Evolutionary conservation across 306 rosid genomes (phyloP).

Genomic region (Malus orientalis): DNA sequence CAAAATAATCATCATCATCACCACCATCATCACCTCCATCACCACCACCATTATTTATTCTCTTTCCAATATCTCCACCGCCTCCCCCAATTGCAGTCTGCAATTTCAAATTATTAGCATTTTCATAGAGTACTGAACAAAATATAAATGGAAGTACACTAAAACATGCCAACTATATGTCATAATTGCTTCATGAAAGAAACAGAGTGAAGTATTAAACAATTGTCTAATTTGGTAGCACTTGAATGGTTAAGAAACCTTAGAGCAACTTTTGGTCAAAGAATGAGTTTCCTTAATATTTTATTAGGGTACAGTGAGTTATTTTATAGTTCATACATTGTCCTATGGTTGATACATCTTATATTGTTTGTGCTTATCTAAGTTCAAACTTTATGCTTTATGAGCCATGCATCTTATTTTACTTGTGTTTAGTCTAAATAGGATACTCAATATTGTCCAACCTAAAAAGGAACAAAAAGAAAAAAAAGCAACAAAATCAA

Average conservation of each 20-base stretch:
- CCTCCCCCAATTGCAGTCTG: conserved; percentile 94
- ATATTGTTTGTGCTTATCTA: neutral
- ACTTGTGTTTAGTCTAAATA: neutral
- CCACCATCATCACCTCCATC: conserved; percentile 95
- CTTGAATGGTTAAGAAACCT: neutral
- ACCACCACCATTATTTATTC: conserved; percentile 81
- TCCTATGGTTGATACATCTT: neutral
- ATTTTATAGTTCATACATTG: neutral
- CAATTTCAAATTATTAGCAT: conserved; percentile 10
- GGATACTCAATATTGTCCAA: neutral
- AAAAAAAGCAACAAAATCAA: neutral
- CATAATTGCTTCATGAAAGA: neutral
- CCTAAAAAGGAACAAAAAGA: neutral
- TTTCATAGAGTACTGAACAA: neutral
- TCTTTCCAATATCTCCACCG: conserved; percentile 90
- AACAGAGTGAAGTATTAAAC: neutral
- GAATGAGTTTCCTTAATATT: neutral
- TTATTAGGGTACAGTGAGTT: neutral
- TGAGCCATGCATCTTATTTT: neutral
- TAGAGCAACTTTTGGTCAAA: neutral
- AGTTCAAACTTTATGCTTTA: neutral
- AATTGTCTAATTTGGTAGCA: neutral
- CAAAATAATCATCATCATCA: conserved; percentile 93
- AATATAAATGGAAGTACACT: neutral
- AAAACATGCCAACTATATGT: neutral